Base-by-base conservation (phyloP, 2,329 filamentous ascomycete species). In the Colletotrichum kahawae region DNA sequence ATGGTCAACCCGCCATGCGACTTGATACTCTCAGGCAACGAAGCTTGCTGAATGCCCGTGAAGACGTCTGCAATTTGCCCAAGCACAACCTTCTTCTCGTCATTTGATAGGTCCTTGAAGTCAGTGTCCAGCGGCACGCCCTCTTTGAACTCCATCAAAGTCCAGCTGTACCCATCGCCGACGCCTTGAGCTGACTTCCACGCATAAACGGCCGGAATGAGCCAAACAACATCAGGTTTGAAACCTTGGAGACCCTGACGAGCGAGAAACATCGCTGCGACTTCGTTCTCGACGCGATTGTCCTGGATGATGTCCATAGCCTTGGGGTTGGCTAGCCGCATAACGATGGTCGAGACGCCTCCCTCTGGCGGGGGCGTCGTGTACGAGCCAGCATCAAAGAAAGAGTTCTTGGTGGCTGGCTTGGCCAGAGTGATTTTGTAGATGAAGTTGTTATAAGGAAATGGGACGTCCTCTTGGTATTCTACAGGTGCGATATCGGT, bases 281-380 rank as follows among this genome's bases (percentile, higher is more conserved):
- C 80, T 14, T 82, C 80, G 54, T 81, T 82, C 68, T 81, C 75
- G 6, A 81, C 75, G 6, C 80, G 79, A n/a, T 16, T 75, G 1
- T 75, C 69, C 10, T 66, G 68, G 7, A 67, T 56, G 8, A 67
- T 27, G 4, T 67, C 71, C 5, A 63, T 38, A 0, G 76, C 77
- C 4, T 14, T 60, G 9, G 75, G 63, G 33, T 79, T 79, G 21
- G 68, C 56, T 27, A 79, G 36, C 9, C 76, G 71, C 48, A 79
- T 66, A 16, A 78, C 64, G 2, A 79, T 13, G 0, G 62, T 57
- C 6, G 68, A 73, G 7, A 74, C 21, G 2, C 74, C 70, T 3
- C 48, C 43, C 1, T 33, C 2, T 4, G 59, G 59, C 2, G 33
- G 70, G 2, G 21, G 27, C 4, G 27, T 34, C 2, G 77, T 78